Evolutionary conservation across 306 rosid species (phyloP).

Genomic region (Gillenia trifoliata): DNA sequence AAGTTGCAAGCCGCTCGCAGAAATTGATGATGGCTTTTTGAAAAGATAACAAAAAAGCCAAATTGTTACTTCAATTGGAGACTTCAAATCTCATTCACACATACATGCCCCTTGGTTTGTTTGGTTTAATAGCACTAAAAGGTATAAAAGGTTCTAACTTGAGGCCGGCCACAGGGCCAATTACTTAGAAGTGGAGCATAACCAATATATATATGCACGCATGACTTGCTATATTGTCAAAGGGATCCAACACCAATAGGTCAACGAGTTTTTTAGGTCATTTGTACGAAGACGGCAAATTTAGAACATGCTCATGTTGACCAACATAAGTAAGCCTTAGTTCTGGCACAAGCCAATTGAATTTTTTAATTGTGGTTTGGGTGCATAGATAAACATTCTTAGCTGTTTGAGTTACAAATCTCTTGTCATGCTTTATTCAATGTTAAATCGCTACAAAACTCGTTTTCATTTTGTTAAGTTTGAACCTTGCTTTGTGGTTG

Average conservation of each 20-base stretch:
- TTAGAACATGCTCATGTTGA: background rate
- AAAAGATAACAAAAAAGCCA: background rate
- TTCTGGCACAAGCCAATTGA: background rate
- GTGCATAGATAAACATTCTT: background rate
- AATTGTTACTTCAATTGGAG: slow-evolving; percentile 3
- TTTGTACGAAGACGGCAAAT: background rate
- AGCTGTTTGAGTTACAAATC: background rate
- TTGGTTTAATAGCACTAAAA: slow-evolving; percentile 9
- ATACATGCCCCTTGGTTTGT: background rate
- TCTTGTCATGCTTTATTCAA: no score
- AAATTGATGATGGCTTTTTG: background rate
- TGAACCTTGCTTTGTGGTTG: background rate
- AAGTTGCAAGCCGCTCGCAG: no score
- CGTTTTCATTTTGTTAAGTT: background rate
- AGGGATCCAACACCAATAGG: slow-evolving; percentile 5
- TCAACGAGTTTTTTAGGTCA: slow-evolving; percentile 30
- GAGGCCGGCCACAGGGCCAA: slow-evolving; percentile 1
- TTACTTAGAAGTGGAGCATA: slow-evolving; percentile 6
- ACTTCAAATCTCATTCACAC: background rate
- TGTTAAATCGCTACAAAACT: background rate
- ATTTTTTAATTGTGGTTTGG: background rate
- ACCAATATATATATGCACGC: background rate
- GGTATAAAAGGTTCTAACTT: background rate
- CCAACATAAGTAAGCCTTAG: background rate
- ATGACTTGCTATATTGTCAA: slow-evolving; percentile 25